These are phyloP conservation scores for Fusarium nygamai DNA, from an alignment of 2,329 filamentous ascomycete genomes.

Conservation along the genomic window DNA sequence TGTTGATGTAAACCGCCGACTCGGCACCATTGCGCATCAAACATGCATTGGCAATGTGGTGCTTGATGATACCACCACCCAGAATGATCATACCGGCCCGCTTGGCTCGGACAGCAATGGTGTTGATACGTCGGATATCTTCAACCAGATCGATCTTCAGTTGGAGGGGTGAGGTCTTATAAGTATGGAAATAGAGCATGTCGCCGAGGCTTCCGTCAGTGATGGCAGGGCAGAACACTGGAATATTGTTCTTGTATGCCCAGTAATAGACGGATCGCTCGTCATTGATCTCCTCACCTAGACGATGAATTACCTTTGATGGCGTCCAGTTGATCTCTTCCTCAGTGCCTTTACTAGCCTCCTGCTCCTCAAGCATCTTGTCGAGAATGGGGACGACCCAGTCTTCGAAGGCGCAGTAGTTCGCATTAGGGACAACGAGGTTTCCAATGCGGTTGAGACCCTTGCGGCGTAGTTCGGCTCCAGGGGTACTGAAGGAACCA, in stretches of 20 bases:
- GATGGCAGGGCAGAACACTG: slow-evolving; percentile 94
- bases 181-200: slow-evolving; percentile 99
- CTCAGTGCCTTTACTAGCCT: slow-evolving; percentile 75
- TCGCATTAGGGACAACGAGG: slow-evolving; percentile 92
- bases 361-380: slow-evolving; percentile 92
- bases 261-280: slow-evolving; percentile 94
- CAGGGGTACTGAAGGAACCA: slow-evolving; percentile 81
- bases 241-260: slow-evolving; percentile 97
- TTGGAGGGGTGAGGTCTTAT: slow-evolving; percentile 83
- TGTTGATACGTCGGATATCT: slow-evolving; percentile 93
- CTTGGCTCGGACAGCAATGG: slow-evolving; percentile 86
- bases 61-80: slow-evolving; percentile 94
- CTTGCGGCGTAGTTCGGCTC: slow-evolving; percentile 80
- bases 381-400: slow-evolving; percentile 98
- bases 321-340: slow-evolving; percentile 90
- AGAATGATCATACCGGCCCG: slow-evolving; percentile 94
- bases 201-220: slow-evolving; percentile 96
- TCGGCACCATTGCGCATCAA: slow-evolving; percentile 98
- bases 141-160: slow-evolving; percentile 91
- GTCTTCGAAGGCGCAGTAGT: slow-evolving; percentile 96
- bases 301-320: slow-evolving; percentile 86
- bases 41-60: slow-evolving; percentile 97
- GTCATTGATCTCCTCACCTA: slow-evolving; percentile 94
- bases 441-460: slow-evolving; percentile 98
- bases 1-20: slow-evolving; percentile 97